A percentile compares a stretch with the other conserved stretches of the same genome.
Evolutionary conservation across 805 yeast genomes (phyloP).

Genomic region (Spencermartinsiella europaea): DNA sequence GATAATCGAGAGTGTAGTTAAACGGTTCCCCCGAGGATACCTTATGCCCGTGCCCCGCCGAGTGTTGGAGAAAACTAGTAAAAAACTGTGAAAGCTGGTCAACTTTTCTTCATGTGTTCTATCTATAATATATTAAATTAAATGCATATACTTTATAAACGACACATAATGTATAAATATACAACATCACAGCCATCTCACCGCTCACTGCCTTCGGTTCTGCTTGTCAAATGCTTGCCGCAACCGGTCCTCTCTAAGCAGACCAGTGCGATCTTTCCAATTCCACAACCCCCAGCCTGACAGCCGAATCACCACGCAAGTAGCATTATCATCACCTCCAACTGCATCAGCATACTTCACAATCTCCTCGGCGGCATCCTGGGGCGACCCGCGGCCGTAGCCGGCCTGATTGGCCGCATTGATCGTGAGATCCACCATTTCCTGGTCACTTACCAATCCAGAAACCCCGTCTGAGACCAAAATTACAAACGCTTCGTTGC

Average conservation of each 20-base stretch:
- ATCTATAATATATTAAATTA: neutral
- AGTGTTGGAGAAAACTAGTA: no score
- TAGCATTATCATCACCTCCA: constrained; percentile 95
- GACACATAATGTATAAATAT: no score
- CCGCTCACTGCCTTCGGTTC: constrained; percentile 1
- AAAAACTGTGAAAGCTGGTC: no score
- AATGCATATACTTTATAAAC: neutral
- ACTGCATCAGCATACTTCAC: constrained; percentile 76
- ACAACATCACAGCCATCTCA: neutral
- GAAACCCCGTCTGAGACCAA: constrained; percentile 86
- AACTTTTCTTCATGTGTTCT: no score
- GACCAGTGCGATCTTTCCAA: constrained; percentile 74
- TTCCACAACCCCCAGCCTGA: constrained; percentile 93
- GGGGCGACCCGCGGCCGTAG: constrained; percentile 72
- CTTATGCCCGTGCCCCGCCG: no score
- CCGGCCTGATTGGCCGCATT: constrained; percentile 52
- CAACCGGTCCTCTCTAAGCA: constrained; percentile 65
- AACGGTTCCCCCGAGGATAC: neutral
- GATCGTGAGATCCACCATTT: constrained; percentile 79
- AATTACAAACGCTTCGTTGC: constrained; percentile 82
- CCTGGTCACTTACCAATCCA: constrained; percentile 78
- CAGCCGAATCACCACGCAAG: constrained; percentile 74
- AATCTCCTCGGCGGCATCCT: constrained; percentile 78
- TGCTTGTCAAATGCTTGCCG: constrained; percentile 33
- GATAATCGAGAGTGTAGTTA: neutral